These are phyloP conservation scores for Waltiozyma sp. DNA, from an alignment of 1,139 yeast genomes.

Conservation along the genomic window DNA sequence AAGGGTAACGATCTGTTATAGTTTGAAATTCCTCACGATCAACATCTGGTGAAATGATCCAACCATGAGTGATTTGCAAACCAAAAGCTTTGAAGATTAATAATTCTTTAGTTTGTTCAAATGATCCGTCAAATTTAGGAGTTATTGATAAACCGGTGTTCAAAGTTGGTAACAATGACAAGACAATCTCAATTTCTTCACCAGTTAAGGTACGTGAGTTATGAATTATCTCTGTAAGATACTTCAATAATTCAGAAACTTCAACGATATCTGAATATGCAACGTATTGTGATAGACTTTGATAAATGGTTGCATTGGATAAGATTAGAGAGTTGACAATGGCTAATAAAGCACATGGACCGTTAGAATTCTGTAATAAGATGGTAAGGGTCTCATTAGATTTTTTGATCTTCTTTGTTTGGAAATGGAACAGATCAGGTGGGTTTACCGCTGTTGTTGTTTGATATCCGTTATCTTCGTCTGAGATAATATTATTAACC, in stretches of 20 bases:
- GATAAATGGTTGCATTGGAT: slow-evolving; percentile 21
- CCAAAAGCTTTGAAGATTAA: slow-evolving; percentile 34
- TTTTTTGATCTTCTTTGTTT: slow-evolving; percentile 19
- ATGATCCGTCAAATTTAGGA: slow-evolving; percentile 59
- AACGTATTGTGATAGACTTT: slow-evolving; percentile 18
- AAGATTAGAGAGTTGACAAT: slow-evolving; percentile 58
- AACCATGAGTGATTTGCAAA: slow-evolving; percentile 39
- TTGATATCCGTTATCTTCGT: background rate
- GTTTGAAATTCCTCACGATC: slow-evolving; percentile 19
- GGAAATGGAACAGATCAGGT: slow-evolving; percentile 9
- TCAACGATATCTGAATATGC: slow-evolving; percentile 17
- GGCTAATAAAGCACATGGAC: slow-evolving; percentile 88
- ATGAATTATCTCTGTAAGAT: slow-evolving; percentile 35
- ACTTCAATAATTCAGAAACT: slow-evolving; percentile 29
- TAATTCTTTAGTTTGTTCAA: slow-evolving; percentile 35
- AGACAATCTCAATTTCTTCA: slow-evolving; percentile 21
- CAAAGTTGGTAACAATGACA: slow-evolving; percentile 48
- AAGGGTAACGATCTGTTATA: slow-evolving; percentile 24
- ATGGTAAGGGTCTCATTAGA: slow-evolving; percentile 37
- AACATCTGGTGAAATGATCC: slow-evolving; percentile 29
- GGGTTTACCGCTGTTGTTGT: background rate
- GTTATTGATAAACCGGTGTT: slow-evolving; percentile 68
- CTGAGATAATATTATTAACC: background rate
- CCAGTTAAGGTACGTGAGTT: slow-evolving; percentile 15
- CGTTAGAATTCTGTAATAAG: slow-evolving; percentile 71